Base-by-base conservation (phyloP, 495 filamentous ascomycete species). In the Penicillium canariense region DNA sequence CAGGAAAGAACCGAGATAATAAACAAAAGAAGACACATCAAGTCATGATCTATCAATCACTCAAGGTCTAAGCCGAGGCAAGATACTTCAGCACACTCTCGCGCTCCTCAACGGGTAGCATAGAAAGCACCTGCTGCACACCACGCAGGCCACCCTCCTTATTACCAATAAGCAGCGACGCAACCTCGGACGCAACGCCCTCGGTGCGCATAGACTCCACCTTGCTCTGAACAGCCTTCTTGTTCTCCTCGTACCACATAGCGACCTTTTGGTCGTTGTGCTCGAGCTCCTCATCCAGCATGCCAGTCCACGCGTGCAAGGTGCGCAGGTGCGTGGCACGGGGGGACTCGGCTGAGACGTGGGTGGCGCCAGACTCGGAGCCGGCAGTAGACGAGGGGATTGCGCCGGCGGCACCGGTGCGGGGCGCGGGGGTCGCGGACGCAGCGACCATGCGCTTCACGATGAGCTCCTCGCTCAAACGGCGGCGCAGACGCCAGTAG, bases 401-500 rank as follows among this genome's bases (percentile, higher is more conserved):
- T 22, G 70, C 67, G 55, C 74, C 68, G 32, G 56, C 38, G 35
- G 57, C 65, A 46, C 57, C 61, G 35, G 60, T 66, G 48, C 58
- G 52, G 50, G 61, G 55, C 34, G 47, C 71, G 46, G 68, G 69
- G 55, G 54, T 40, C 36, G 60, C 74, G 60, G 71, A 65, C 7
- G 86, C 82, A 22, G 78, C 62, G 20, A 83, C 74, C 83, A 97
- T 89, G 70, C 88, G 87, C 75, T 90, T 93, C 70, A 97, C 80
- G 67, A 97, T 89, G 67, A 89, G 87, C 73, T 98, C 92, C 75
- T 98, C 94, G 74, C 95, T 96, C 63, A 98, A 80, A 75, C 95
- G 84, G 70, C 94, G 89, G 70, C 94, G 93, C 50, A 96, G 87
- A 79, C 94, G 92, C 94, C 94, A 98, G 86, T 97, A 98, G 84